A percentile compares a stretch with the other conserved stretches of the same genome.
These are phyloP conservation scores for Pezicula neosporulosa DNA, from an alignment of 2,329 filamentous ascomycete genomes.

Conservation along the genomic window DNA sequence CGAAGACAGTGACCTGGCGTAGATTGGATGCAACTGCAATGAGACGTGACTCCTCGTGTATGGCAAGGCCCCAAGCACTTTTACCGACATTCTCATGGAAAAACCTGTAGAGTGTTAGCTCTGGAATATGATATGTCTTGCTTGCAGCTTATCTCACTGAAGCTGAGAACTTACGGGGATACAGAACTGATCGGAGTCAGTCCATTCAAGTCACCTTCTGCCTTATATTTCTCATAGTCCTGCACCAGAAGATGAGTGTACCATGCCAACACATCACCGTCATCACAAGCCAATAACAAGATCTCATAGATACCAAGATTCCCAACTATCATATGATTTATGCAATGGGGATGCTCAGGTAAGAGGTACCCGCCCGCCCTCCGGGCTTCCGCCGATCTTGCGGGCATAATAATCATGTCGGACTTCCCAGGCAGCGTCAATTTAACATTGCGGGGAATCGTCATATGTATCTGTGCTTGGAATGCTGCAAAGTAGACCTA, in stretches of 20 bases:
- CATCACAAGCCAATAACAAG: conserved; percentile 64
- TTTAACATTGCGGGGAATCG: conserved; percentile 42
- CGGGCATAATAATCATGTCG: conserved; percentile 46
- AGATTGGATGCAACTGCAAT: conserved; percentile 84
- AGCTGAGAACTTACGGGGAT: neutral
- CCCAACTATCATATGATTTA: conserved; percentile 68
- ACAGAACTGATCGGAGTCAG: neutral
- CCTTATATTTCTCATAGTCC: conserved; percentile 14
- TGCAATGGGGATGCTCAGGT: conserved; percentile 48
- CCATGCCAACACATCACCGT: conserved; percentile 72
- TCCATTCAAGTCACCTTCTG: conserved; percentile 15
- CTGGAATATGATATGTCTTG: neutral
- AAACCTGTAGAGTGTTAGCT: conserved; percentile 39
- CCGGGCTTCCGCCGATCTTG: conserved; percentile 34
- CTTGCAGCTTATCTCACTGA: neutral
- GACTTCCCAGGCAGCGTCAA: conserved; percentile 47
- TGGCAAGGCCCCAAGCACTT: conserved; percentile 83
- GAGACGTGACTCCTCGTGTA: conserved; percentile 77
- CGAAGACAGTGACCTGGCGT: conserved; percentile 51
- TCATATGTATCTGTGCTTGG: conserved; percentile 53
- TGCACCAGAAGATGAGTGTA: conserved; percentile 41
- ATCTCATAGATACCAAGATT: conserved; percentile 69
- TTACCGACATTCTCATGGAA: conserved; percentile 72
- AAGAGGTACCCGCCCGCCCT: conserved; percentile 52
- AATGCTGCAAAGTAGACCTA: conserved; percentile 62